These are phyloP conservation scores for Lipomyces oligophaga DNA, from an alignment of 805 yeast genomes.

Conservation along the genomic window DNA sequence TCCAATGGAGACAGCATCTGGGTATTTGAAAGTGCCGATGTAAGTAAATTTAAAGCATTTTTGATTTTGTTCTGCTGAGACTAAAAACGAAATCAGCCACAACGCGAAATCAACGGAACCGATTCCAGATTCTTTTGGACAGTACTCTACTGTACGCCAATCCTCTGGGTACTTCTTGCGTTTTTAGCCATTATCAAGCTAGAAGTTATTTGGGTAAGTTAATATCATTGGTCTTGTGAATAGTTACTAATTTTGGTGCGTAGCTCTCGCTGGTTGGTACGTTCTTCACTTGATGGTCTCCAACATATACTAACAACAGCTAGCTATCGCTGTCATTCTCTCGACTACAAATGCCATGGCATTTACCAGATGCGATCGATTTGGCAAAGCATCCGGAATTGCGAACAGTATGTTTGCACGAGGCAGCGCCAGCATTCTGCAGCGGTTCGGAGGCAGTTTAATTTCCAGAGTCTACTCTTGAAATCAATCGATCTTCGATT, in stretches of 20 bases:
- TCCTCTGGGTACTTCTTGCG: conserved; percentile 69
- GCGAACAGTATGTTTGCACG: conserved; percentile 59
- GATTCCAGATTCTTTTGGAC: conserved; percentile 89
- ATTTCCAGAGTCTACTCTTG: conserved; percentile 20
- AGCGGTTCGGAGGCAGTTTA: conserved; percentile 43
- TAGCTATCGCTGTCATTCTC: conserved; percentile 63
- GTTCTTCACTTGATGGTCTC: conserved; percentile 1
- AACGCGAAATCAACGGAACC: conserved; percentile 72
- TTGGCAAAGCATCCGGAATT: conserved; percentile 72
- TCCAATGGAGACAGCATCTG: conserved; percentile 64
- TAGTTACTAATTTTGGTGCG: not conserved
- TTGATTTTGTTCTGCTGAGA: not conserved
- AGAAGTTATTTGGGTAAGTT: conserved; percentile 53
- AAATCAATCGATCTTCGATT: not conserved
- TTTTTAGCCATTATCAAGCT: conserved; percentile 74
- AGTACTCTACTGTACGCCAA: conserved; percentile 70
- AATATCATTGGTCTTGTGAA: no score
- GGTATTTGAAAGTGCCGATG: conserved; percentile 84
- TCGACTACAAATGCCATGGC: conserved; percentile 84
- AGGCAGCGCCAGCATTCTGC: conserved; percentile 43
- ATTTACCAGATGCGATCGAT: conserved; percentile 86
- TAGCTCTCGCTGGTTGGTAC: conserved; percentile 33
- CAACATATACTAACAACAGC: not conserved
- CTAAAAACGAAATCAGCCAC: conserved; percentile 36
- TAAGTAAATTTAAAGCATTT: conserved; percentile 24